Base-by-base conservation (phyloP, 2,329 filamentous ascomycete species). In the Penicillium olsonii region DNA sequence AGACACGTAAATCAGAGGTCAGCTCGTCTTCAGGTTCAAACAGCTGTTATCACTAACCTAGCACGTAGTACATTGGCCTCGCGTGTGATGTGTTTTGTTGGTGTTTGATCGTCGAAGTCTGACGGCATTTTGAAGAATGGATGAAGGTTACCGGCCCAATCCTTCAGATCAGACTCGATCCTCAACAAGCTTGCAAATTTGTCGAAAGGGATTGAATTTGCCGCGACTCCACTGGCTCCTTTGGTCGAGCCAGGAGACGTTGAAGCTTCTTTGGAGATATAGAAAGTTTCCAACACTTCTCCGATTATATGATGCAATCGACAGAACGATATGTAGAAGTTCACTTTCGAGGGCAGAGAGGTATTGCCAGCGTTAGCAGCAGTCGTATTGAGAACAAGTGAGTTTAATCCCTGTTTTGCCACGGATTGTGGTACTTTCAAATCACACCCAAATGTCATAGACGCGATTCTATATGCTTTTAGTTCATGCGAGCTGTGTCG, bases 281-380 rank as follows among this genome's bases (percentile, higher is more conserved):
- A 48, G 22, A 48, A 48, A 9, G 45, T 48, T 33, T 48, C 45
- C 8, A 48, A 19, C 2, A 48, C 45, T 17, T 48, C 45, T 12
- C 39, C 45, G 5, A 48, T 48, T 14, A 48, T 48, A 9, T 48
- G 17, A 33, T 48, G 45, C 11, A 48, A 33, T 24, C 27, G 45
- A 12, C 45, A 48, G 14, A 48, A 48, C 14, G 45, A 48, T 42
- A 33, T 31, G 18, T 48, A 48, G 15, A 48, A 48, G 5, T 42
- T 37, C 5, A 33, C 18, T 18, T 48, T 48, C 31, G 38, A 48
- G n/a, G 45, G 45, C n/a, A 48, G 33, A 38, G 8, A 4, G 4
- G 14, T 3, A 24, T 5, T 29, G 7, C 10, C 24, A 15, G 15
- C 10, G 27, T 15, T 19, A 14, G 12, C 10, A 5, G 18, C 31